Base-by-base conservation (phyloP, 768 basidiomycete genomes). In the Chiua virens region DNA sequence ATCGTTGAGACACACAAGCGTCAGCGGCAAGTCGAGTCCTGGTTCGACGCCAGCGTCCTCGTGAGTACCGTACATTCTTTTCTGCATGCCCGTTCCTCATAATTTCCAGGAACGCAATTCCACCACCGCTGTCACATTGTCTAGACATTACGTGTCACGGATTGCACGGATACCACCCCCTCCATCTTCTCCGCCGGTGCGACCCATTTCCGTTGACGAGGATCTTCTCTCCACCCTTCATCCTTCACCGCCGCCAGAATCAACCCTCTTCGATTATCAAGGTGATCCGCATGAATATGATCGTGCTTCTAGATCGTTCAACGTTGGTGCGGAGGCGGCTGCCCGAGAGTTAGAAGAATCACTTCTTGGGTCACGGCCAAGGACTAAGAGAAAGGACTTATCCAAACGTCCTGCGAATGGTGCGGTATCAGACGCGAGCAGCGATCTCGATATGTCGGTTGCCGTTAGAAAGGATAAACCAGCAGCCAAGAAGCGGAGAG, bases 1-100 rank as follows among this genome's bases (percentile, higher is more conserved):
- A 75, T 82, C 46, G 63, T 84, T 27, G 84, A 89, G 60, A 88
- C 87, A 7, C 82, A 85, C 62, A 83, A 83, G 63, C 81, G 89
- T 44, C 81, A 83, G 67, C 81, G 79, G 45, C 85, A 87, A 56
- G 79, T 92, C 6, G 85, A 84, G 52, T 78, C 82, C 42, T 87
- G 81, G 75, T 92, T 90, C 58, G 83, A 87, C 62, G 76, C 78
- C 23, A 85, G 79, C 63, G 71, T 83, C 49, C 71, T 82, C 60
- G 89, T 90, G 62, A 66, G 79, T 47, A 32, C 42, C 48, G 34
- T 40, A 23, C 47, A 21, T 9, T n/a, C 5, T 50, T 28, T 45
- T 11, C 25, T 6, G 17, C 14, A 20, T 9, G 8, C 4, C 1
- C 32, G 9, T 47, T 32, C 23, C 56, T 58, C 42, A 55, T 43